Conservation (phyloP, 2,329 filamentous ascomycete genomes). For the Fusarium pseudograminearum region DNA sequence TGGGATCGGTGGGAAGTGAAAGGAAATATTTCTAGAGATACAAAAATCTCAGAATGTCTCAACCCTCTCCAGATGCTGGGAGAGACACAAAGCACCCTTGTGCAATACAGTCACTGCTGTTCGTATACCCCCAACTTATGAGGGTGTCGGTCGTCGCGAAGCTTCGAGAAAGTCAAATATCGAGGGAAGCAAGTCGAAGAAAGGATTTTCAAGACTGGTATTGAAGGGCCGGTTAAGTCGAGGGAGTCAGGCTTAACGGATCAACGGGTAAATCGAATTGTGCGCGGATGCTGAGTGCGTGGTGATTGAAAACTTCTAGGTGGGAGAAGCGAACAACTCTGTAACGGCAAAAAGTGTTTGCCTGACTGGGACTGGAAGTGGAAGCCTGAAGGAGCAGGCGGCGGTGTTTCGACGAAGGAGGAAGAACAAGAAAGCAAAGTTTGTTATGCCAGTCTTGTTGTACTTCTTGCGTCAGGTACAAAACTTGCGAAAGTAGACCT, state of each 20-base stretch:
- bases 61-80: conserved; percentile 44
- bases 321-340: conserved; percentile 25
- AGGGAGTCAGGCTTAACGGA: conserved; percentile 24
- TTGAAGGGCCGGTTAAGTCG: conserved; percentile 33
- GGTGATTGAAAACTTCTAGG: conserved; percentile 13
- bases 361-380: conserved; percentile 29
- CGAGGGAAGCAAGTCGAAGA: conserved; percentile 26
- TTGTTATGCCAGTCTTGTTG: conserved; percentile 5
- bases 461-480: conserved; percentile 13
- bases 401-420: conserved; percentile 31
- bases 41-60: conserved; percentile 39
- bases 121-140: conserved; percentile 39
- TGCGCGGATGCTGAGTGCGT: conserved; percentile 16
- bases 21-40: conserved; percentile 33
- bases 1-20: conserved; percentile 28
- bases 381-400: conserved; percentile 33
- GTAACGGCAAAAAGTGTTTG: conserved; percentile 25
- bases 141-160: conserved; percentile 35
- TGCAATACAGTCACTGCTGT: conserved; percentile 39
- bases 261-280: conserved; percentile 20
- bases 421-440: conserved; percentile 13
- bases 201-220: conserved; percentile 1
- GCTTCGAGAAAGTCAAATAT: conserved; percentile 28
- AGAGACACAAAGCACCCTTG: conserved; percentile 45
- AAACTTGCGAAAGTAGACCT: conserved; percentile 16